Percentiles rank a stretch among this genome's conserved stretches.
Conservation (phyloP, 2,329 filamentous ascomycete species). For the Alternaria triticina region DNA sequence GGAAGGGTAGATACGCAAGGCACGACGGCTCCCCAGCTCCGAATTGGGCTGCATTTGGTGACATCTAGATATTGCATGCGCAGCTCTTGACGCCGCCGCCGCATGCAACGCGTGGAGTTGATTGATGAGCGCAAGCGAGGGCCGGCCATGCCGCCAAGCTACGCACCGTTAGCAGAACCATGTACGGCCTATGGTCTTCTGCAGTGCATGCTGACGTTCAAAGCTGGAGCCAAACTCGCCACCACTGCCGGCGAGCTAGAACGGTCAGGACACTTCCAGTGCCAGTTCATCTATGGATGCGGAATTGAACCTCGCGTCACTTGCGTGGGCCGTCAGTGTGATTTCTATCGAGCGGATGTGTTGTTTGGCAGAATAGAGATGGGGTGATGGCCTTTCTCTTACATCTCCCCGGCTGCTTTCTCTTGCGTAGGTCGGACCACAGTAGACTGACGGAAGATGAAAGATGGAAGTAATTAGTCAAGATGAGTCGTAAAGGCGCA, state of each 20-base stretch:
- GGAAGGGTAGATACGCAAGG: slow-evolving; percentile 3
- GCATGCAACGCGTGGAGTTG: slow-evolving; percentile 11
- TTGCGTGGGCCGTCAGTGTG: not conserved
- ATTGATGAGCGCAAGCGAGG: slow-evolving; percentile 13
- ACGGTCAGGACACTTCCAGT: not conserved
- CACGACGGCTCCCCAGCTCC: slow-evolving; percentile 28
- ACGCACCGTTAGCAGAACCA: slow-evolving; percentile 2
- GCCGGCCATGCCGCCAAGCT: slow-evolving; percentile 2
- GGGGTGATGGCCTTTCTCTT: not conserved
- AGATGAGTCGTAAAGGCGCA: not conserved
- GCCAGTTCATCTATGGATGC: not conserved
- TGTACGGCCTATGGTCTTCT: not conserved
- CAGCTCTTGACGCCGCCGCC: slow-evolving; percentile 14
- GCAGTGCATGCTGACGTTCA: slow-evolving; percentile 7
- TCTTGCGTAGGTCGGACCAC: not conserved
- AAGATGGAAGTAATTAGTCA: not conserved
- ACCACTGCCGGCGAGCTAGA: not conserved
- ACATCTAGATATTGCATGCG: slow-evolving; percentile 30
- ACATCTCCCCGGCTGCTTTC: not conserved
- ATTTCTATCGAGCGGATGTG: not conserved
- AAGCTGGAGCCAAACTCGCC: not conserved
- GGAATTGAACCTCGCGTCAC: not conserved
- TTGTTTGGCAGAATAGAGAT: not conserved
- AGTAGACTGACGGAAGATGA: not conserved
- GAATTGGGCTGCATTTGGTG: slow-evolving; percentile 18